Evolutionary conservation across 1,139 yeast species (phyloP), one percentile per base, ranked within the genome.

Genomic region (Hyphopichia buzzinii): DNA sequence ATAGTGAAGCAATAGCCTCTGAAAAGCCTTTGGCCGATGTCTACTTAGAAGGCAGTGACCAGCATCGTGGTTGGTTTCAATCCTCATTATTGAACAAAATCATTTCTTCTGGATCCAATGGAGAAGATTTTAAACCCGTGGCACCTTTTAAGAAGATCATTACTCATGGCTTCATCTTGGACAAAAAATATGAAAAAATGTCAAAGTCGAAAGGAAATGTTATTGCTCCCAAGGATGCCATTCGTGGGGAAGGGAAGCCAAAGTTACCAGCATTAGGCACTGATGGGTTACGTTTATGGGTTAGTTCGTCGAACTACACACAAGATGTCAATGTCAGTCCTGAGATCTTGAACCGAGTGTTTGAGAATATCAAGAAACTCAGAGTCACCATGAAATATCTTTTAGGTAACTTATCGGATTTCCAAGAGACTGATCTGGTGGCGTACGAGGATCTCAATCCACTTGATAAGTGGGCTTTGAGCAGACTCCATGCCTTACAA

Each of bases 1-100:
- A 27, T 8, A 49, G 54, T 17, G 42, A 67, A 28, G 6, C 7
- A 7, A 27, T 19, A 10, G 10, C 6, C 10, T 19, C 23, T 7
- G 13, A 17, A 10, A 24, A 30, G 19, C 65, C 71, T 11, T 57
- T 83, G 6, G 86, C 95, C 1, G 95, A 90, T 55, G 74, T 87
- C 12, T 90, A 88, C 54, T 61, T 90, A 15, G 99, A 92, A 64
- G 99, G 99, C 1, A 79, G 92, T 25, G 99, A 92, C 55, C 99
- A 92, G 58, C 98, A 94, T 55, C 76, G 99, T 42, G 99, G 99
- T 0, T 92, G 99, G 99, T 92, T 92, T 57, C 99, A 92, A 62
- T 87, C 96, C 19, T 88, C 97, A 1, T 64, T 94, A 27, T 66
- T 94, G 40, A 90, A 95, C 26, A 85, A 81, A 50, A 74, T 88